Percentiles rank a stretch among this genome's conserved stretches.
phyloP scores from a whole-genome alignment of 441 rosid species.

The Metrosideros polymorpha region DNA sequence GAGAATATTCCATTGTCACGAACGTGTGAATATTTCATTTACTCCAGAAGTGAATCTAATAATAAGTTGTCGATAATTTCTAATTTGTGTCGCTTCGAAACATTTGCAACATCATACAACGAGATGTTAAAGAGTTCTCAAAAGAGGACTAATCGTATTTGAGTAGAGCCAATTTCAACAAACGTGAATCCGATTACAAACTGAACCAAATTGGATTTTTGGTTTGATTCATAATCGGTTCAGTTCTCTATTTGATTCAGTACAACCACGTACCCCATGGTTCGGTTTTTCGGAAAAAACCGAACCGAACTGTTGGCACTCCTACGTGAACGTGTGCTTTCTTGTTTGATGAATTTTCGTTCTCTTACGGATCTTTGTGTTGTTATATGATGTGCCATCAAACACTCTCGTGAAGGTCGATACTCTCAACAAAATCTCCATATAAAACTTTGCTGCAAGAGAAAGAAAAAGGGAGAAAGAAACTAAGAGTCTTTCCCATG shows the following conservation, averaged over 20 bases:
- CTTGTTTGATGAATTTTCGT: background rate
- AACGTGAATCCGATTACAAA: too few species aligned
- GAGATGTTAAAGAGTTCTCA: background rate
- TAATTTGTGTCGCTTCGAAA: background rate
- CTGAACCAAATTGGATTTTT: too few species aligned
- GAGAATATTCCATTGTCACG: background rate
- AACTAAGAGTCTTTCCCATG: too few species aligned
- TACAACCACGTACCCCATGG: too few species aligned
- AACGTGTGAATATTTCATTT: background rate
- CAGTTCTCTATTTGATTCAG: too few species aligned
- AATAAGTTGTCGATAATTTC: background rate
- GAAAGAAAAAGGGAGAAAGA: background rate
- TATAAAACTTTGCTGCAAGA: background rate
- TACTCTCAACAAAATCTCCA: background rate
- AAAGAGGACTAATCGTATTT: background rate
- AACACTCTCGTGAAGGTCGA: background rate
- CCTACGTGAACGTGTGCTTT: background rate
- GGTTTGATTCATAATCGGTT: too few species aligned
- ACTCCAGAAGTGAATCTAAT: background rate
- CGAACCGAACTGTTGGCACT: too few species aligned
- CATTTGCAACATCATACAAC: background rate
- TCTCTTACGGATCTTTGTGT: background rate
- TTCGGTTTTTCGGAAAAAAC: too few species aligned
- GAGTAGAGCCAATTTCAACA: background rate
- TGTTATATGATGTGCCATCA: background rate